Evolutionary conservation across 2,329 filamentous ascomycete species (phyloP).

Genomic region (Arthrobotrys megalospora): DNA sequence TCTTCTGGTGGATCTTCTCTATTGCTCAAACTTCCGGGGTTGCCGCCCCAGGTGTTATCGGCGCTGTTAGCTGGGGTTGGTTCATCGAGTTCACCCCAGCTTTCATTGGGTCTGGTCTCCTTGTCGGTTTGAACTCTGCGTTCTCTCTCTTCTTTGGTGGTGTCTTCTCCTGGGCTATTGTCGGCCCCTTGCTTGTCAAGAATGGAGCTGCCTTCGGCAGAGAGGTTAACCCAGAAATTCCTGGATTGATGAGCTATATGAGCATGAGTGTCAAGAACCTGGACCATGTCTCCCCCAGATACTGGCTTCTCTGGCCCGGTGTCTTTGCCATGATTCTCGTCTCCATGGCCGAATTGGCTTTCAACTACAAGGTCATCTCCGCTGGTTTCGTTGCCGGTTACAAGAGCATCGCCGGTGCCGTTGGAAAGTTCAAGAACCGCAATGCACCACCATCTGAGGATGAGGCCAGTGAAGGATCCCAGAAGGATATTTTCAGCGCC

Average conservation of each 20-base stretch:
- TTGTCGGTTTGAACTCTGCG: constrained; percentile 75
- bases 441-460: constrained; percentile 19
- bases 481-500: constrained; percentile 42
- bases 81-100: constrained; percentile 74
- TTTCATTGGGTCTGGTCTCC: constrained; percentile 75
- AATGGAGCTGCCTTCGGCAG: constrained; percentile 67
- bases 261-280: constrained; percentile 63
- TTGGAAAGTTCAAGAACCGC: constrained; percentile 66
- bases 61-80: constrained; percentile 69
- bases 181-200: constrained; percentile 73
- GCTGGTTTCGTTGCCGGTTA: constrained; percentile 70
- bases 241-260: constrained; percentile 42
- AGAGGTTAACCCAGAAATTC: constrained; percentile 29
- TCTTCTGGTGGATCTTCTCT: constrained; percentile 59
- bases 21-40: constrained; percentile 46
- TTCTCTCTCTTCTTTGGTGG: constrained; percentile 74
- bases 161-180: constrained; percentile 73
- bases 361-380: constrained; percentile 69
- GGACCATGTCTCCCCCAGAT: constrained; percentile 68
- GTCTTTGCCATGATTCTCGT: constrained; percentile 71
- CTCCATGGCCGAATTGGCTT: constrained; percentile 69
- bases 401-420: constrained; percentile 69
- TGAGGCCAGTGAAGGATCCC: constrained; percentile 10
- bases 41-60: constrained; percentile 46
- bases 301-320: constrained; percentile 72